These are phyloP conservation scores for Russula vinacea DNA, from an alignment of 768 basidiomycete genomes.

Conservation along the genomic window DNA sequence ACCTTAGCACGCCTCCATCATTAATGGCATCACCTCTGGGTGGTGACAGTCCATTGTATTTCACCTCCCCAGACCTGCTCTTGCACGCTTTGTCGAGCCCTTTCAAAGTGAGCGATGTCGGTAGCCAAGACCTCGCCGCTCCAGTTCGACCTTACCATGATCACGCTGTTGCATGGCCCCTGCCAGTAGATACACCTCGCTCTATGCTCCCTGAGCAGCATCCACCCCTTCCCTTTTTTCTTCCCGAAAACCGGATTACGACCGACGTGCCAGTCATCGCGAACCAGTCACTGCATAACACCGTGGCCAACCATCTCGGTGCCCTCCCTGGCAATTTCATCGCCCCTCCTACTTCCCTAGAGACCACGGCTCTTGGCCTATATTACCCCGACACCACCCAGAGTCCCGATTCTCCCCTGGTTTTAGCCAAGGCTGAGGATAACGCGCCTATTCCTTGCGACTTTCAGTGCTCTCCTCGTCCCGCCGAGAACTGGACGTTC, in stretches of 20 bases:
- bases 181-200: neutral
- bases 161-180: neutral
- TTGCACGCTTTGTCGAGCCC: neutral
- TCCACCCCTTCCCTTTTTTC: neutral
- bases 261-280: neutral
- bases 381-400: slow-evolving; percentile 5
- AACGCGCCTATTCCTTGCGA: neutral
- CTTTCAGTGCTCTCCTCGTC: neutral
- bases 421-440: neutral
- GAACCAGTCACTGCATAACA: neutral
- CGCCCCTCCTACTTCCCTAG: neutral
- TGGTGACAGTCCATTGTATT: neutral
- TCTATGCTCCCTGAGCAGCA: neutral
- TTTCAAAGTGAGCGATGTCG: neutral
- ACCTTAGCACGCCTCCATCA: slow-evolving; percentile 7
- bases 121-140: neutral
- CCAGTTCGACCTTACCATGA: neutral
- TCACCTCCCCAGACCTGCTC: slow-evolving; percentile 1
- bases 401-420: neutral
- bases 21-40: slow-evolving; percentile 10
- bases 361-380: slow-evolving; percentile 16
- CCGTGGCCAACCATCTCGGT: neutral
- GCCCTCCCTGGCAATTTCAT: neutral
- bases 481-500: slow-evolving; percentile 3
- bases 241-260: neutral